Base-by-base conservation (phyloP, 208 protist genomes). In the Angomonas desouzai region DNA sequence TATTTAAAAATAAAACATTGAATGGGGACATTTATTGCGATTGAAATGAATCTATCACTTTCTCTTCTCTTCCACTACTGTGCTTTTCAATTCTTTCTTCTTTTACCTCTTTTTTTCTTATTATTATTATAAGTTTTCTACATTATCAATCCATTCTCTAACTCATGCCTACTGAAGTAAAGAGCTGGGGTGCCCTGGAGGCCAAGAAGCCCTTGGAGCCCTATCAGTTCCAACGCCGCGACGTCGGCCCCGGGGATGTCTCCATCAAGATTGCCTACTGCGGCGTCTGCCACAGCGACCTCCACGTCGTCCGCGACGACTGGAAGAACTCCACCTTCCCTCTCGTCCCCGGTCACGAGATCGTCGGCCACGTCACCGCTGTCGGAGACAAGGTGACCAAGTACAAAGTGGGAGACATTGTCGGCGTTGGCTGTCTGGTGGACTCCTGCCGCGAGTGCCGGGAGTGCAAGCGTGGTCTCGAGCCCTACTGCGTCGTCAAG, bases 351-450 rank as follows among this genome's bases (percentile, higher is more conserved):
- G 86, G 85, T 23, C 86, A 93, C 66, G 89, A 93, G 69, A 87
- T 92, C 66, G 77, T 85, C 16, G 85, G 83, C 36, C 65, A 85
- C 55, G 86, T 93, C 38, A 70, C 75, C 16, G 63, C 69, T 2
- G 83, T 93, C 28, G 87, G 90, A 40, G 40, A 66, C 16, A 60
- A 70, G 30, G 87, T 94, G 29, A 93, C 71, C 48, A 83, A 83
- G 48, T 79, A 86, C 73, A 91, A 89, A 68, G 81, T 87, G 0
- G 92, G 92, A 20, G 85, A 94, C 58, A 33, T 61, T 16, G 88
- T 96, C 33, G 92, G 87, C 25, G 86, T 97, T 28, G 92, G 92
- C 62, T 94, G 86, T 78, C 81, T 91, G 45, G 91, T 97, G 57
- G 87, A 92, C 77, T 85, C 81, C n/a, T 97, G 91, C 76, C 53